Conservation (phyloP, 2,329 filamentous ascomycete species). For the Beauveria australis region DNA sequence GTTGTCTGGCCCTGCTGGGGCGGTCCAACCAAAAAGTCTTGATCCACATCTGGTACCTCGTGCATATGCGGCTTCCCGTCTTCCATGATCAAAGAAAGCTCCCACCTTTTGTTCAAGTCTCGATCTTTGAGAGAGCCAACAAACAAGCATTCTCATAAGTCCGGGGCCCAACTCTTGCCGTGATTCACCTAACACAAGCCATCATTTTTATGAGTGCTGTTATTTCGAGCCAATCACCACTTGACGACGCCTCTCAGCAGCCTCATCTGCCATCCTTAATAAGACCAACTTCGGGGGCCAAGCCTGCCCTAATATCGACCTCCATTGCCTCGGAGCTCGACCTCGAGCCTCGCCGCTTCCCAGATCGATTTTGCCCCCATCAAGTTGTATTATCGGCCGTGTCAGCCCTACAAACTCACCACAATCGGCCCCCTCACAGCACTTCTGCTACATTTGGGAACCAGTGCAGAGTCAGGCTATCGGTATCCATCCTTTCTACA, state of each 20-base stretch:
- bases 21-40: neutral
- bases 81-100: neutral
- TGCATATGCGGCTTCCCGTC: neutral
- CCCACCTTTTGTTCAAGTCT: neutral
- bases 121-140: neutral
- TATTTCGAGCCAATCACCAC: neutral
- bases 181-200: neutral
- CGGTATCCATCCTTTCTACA: neutral
- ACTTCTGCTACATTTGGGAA: neutral
- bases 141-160: too few relatives aligned
- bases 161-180: neutral
- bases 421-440: neutral
- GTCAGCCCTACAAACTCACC: neutral
- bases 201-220: neutral
- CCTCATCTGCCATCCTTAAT: neutral
- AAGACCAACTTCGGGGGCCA: neutral
- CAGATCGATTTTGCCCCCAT: constrained; percentile 4
- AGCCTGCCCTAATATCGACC: neutral
- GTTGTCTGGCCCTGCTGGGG: neutral
- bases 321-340: neutral
- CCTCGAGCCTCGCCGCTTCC: neutral
- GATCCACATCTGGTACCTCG: too few relatives aligned
- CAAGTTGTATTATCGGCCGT: neutral
- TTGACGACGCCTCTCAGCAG: neutral
- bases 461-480: neutral